Evolutionary conservation across 257 asterid genomes (phyloP), one percentile per base, ranked within the genome.

Genomic region (Phtheirospermum japonicum): DNA sequence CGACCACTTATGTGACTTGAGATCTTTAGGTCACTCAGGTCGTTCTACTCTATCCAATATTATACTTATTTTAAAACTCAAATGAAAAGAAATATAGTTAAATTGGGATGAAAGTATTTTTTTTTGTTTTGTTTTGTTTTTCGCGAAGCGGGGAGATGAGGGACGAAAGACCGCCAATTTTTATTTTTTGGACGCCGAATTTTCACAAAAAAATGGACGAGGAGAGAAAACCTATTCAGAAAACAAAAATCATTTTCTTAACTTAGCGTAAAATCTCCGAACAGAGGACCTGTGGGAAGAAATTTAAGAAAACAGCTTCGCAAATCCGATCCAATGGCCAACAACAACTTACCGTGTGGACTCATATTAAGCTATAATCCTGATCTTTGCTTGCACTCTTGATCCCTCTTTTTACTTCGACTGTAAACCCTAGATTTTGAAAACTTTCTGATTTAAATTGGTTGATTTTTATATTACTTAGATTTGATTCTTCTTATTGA

Each of bases 311-410:
- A 49, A 56, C 18, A 39, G 45, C 50, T 65, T 20, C 12, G 72
- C 59, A 12, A 62, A 40, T 75, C 78, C 78, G 66, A 65, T 88
- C 71, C 70, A 45, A 79, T 79, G 85, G 85, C 85, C 10, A 79
- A 76, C 71, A 66, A 73, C 74, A 79, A 76, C 76, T 70, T 79
- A 9, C 85, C 85, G 31, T 77, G 85, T 2, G 54, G 85, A 51
- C 76, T 79, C 64, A 73, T n/a, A n/a, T 79, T 73, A 93, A 93
- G 97, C 97, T 89, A 56, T 10, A 12, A 17, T 73, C 19, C 79
- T 58, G 92, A 85, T 87, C 88, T 76, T 72, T 37, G n/a, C 69
- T 33, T 68, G 6, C 4, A 9, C 48, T 18, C 63, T 58, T 70
- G 95, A 89, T 84, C 92, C 80, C 74, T 69, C 58, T 69, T 54